A percentile compares a stretch with the other conserved stretches of the same genome.
Conservation (phyloP, 2,329 filamentous ascomycete species). For the Paecilomyces sp. region DNA sequence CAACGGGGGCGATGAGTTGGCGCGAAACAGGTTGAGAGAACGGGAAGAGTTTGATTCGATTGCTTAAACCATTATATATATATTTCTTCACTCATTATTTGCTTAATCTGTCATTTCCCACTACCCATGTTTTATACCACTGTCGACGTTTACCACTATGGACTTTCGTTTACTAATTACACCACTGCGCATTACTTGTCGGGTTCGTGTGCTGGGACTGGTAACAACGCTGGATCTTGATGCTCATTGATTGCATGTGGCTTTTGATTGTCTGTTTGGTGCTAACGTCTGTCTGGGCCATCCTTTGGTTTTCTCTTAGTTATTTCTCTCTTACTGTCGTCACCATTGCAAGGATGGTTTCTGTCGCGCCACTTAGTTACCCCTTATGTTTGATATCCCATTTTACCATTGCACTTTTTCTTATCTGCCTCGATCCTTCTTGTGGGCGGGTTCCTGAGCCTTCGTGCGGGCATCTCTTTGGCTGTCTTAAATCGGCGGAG, state of each 20-base stretch:
- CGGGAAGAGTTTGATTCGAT: slow-evolving; percentile 55
- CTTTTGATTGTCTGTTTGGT: neutral
- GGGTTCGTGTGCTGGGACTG: neutral
- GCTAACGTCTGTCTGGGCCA: neutral
- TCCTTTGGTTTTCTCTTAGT: neutral
- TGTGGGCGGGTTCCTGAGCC: neutral
- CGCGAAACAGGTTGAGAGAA: slow-evolving; percentile 73
- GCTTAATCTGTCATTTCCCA: slow-evolving; percentile 4
- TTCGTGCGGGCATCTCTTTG: neutral
- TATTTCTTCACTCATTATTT: slow-evolving; percentile 6
- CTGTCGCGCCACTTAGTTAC: neutral
- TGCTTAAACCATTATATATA: slow-evolving; percentile 30
- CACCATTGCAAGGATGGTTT: neutral
- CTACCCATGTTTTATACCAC: slow-evolving; percentile 11
- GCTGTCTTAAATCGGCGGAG: neutral
- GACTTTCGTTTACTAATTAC: neutral
- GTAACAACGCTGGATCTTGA: neutral
- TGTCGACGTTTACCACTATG: neutral
- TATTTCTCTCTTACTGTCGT: neutral
- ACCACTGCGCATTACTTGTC: neutral
- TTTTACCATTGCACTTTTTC: neutral
- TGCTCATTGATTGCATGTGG: neutral
- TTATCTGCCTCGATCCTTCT: neutral
- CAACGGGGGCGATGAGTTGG: slow-evolving; percentile 77
- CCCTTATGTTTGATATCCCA: neutral